Evolutionary conservation across 805 yeast genomes (phyloP).

Genomic region (Schizosaccharomyces japonicus): DNA sequence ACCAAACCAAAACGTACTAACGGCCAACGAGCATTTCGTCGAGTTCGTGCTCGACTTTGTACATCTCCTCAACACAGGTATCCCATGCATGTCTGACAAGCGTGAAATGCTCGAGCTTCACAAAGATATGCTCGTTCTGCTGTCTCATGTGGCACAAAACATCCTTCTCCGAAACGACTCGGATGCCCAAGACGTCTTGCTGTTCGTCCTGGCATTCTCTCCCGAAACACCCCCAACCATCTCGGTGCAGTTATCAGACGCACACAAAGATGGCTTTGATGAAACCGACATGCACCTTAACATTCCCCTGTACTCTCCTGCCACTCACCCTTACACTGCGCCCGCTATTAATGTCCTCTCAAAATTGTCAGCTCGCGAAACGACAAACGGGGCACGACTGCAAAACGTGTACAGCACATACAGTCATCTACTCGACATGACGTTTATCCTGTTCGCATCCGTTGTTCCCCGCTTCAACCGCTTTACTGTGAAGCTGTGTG

Average conservation of each 20-base stretch:
- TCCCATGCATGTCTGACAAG: background rate
- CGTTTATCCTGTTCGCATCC: background rate
- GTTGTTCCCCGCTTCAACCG: background rate
- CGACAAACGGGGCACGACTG: background rate
- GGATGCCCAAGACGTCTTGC: background rate
- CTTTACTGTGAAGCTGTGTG: background rate
- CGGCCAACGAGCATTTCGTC: background rate
- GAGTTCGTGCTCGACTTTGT: background rate
- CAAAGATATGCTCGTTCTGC: background rate
- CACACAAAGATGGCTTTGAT: too few relatives aligned
- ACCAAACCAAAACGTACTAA: background rate
- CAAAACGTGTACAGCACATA: background rate
- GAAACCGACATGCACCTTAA: background rate
- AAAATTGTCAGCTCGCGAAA: background rate
- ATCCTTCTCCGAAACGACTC: background rate
- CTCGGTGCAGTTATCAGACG: too few relatives aligned
- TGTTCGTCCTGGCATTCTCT: background rate
- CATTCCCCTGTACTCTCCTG: background rate
- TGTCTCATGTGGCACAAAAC: background rate
- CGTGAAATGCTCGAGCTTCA: background rate
- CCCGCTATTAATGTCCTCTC: background rate
- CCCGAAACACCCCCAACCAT: background rate
- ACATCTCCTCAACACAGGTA: background rate
- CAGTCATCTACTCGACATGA: background rate
- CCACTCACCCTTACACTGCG: background rate